phyloP scores from a whole-genome alignment of 2,329 filamentous ascomycete species.

The Hysterium pulicare region DNA sequence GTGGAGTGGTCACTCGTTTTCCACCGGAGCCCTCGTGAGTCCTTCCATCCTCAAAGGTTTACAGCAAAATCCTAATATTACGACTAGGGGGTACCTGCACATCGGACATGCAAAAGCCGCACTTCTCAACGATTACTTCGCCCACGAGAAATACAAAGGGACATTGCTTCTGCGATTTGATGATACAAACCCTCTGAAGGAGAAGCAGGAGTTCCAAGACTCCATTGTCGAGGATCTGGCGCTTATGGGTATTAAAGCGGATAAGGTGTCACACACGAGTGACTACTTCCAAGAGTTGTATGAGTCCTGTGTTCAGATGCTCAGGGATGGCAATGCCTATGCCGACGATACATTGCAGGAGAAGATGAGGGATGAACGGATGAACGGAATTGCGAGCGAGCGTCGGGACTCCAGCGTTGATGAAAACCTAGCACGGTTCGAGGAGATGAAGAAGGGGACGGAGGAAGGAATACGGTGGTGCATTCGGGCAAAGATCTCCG shows the following conservation, averaged over 20 bases:
- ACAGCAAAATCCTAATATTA: slow-evolving; percentile 10
- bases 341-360: slow-evolving; percentile 92
- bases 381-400: slow-evolving; percentile 77
- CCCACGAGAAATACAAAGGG: slow-evolving; percentile 87
- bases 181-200: slow-evolving; percentile 95
- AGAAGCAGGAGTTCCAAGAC: slow-evolving; percentile 95
- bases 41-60: not conserved
- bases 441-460: slow-evolving; percentile 87
- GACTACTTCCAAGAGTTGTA: slow-evolving; percentile 95
- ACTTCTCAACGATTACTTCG: slow-evolving; percentile 93
- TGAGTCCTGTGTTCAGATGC: slow-evolving; percentile 77
- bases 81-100: slow-evolving; percentile 70
- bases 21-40: slow-evolving; percentile 85
- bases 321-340: slow-evolving; percentile 84
- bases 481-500: slow-evolving; percentile 90
- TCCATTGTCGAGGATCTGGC: slow-evolving; percentile 87
- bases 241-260: slow-evolving; percentile 87
- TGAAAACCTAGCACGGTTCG: slow-evolving; percentile 81
- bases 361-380: slow-evolving; percentile 80
- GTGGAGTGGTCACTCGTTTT: slow-evolving; percentile 89
- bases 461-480: slow-evolving; percentile 80
- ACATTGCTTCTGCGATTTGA: slow-evolving; percentile 90
- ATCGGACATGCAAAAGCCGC: slow-evolving; percentile 95
- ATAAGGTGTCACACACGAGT: slow-evolving; percentile 82
- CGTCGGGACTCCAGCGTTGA: slow-evolving; percentile 75